Evolutionary conservation across 768 basidiomycete genomes (phyloP).

Genomic region (Mrakia hoshinonis): DNA sequence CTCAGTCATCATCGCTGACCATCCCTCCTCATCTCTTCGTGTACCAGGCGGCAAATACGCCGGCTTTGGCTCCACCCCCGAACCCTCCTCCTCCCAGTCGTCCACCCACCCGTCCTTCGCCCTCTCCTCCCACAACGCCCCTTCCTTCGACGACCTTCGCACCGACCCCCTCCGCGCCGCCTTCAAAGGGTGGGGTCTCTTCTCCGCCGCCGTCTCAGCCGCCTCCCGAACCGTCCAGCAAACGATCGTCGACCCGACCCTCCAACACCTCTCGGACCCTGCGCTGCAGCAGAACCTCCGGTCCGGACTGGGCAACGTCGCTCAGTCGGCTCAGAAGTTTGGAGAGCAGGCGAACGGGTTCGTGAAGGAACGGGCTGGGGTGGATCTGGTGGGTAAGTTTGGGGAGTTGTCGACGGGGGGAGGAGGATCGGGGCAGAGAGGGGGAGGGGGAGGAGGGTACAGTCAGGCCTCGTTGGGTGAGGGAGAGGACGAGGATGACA

Average conservation of each 20-base stretch:
- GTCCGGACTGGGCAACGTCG: conserved; percentile 1
- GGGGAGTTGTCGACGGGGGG: conserved; percentile 54
- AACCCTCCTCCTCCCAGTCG: neutral
- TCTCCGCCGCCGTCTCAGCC: conserved; percentile 62
- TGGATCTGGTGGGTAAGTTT: conserved; percentile 73
- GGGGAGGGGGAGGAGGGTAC: conserved; percentile 31
- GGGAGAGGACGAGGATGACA: neutral
- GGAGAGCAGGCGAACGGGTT: conserved; percentile 36
- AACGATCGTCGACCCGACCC: conserved; percentile 79
- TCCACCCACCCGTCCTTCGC: neutral
- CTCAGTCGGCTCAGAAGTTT: conserved; percentile 3
- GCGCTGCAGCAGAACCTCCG: conserved; percentile 60
- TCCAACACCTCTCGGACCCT: conserved; percentile 74
- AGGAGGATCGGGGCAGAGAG: conserved; percentile 46
- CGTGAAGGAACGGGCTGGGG: conserved; percentile 60
- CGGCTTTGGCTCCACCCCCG: conserved; percentile 42
- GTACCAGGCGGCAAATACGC: conserved; percentile 62
- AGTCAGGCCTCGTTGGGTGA: neutral
- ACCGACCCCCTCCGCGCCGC: conserved; percentile 16
- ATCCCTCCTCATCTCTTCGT: neutral
- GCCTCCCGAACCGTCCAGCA: conserved; percentile 25
- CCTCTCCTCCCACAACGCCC: neutral
- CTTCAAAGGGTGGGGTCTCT: conserved; percentile 92
- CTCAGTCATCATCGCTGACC: conserved; percentile 25
- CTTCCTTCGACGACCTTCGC: conserved; percentile 15